Base-by-base conservation (phyloP, 2,329 filamentous ascomycete species). In the Fusarium brevicatenulatum region DNA sequence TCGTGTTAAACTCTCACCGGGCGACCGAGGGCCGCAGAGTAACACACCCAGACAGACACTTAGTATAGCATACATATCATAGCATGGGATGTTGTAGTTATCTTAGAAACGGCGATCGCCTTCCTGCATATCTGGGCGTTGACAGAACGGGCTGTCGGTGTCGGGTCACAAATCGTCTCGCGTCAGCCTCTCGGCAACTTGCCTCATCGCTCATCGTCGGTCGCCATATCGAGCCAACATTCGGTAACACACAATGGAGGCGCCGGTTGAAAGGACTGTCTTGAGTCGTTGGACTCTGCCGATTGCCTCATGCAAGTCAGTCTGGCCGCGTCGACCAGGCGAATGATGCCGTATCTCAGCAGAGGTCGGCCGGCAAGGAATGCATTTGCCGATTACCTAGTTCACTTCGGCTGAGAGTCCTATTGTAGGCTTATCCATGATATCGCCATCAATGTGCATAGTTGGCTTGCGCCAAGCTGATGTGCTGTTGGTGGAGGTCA, bases 161-260 rank as follows among this genome's bases (percentile, higher is more conserved):
- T 44, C 25, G 37, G 34, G 53, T 47, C 23, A 40, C 39, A 53
- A 58, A 55, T 71, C 43, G 50, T 34, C 39, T 55, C 47, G 43
- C 25, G 44, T 44, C 44, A 62, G 59, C 34, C 56, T 60, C 59
- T 59, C 60, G 65, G 60, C 60, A 62, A 39, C 42, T 30, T 58
- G 39, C 69, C 40, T 61, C 56, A 66, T 72, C 60, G 49, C 37
- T 50, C 56, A 70, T 72, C 56, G 36, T 62, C 56, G 57, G 65
- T 63, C 44, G 56, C 60, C 46, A 47, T 47, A 69, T 70, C 30
- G 47, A 70, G 69, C 44, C 52, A 42, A 32, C 18, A 53, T 46
- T 43, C 23, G 53, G 65, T 62, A 63, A 18, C 23, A 72, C 70
- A 44, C 23, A 46, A 46, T 43, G 42, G 50, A n/a, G 42, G 23